Evolutionary conservation across 2,329 filamentous ascomycete genomes (phyloP).

Genomic region (Aspergillus carbonarius): DNA sequence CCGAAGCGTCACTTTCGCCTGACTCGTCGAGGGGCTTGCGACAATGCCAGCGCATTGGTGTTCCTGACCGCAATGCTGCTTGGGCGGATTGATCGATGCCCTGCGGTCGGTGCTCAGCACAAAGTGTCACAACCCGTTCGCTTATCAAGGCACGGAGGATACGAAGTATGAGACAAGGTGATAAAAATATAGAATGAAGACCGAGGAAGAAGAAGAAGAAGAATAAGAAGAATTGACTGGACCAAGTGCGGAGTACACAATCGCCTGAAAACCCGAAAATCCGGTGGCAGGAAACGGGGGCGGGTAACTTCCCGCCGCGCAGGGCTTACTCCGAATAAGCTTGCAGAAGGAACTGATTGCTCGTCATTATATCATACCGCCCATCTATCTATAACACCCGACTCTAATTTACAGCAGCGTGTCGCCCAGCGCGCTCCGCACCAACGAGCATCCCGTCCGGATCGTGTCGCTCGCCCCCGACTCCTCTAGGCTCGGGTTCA

Average conservation of each 20-base stretch:
- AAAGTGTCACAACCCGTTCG: no score
- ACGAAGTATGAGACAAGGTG: no score
- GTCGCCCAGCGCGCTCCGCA: constrained; percentile 89
- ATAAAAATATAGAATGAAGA: neutral
- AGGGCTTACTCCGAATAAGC: no score
- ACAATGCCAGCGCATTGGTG: no score
- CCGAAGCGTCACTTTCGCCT: no score
- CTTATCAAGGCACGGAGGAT: neutral
- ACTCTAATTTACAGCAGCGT: constrained; percentile 64
- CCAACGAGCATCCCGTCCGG: constrained; percentile 83
- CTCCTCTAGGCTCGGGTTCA: constrained; percentile 70
- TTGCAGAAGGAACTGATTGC: neutral
- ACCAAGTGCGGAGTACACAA: no score
- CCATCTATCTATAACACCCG: neutral
- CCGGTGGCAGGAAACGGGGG: constrained; percentile 1
- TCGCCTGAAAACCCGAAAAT: neutral
- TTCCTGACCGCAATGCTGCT: no score
- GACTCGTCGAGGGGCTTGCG: no score
- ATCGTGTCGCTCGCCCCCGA: constrained; percentile 81
- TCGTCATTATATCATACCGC: constrained; percentile 7
- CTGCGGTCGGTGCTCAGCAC: no score
- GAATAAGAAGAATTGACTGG: neutral
- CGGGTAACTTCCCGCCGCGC: neutral
- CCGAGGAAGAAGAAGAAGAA: no score
- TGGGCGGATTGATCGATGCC: no score